Evolutionary conservation across 306 rosid genomes (phyloP), one percentile per base, ranked within the genome.

Genomic region (Rosa chinensis): DNA sequence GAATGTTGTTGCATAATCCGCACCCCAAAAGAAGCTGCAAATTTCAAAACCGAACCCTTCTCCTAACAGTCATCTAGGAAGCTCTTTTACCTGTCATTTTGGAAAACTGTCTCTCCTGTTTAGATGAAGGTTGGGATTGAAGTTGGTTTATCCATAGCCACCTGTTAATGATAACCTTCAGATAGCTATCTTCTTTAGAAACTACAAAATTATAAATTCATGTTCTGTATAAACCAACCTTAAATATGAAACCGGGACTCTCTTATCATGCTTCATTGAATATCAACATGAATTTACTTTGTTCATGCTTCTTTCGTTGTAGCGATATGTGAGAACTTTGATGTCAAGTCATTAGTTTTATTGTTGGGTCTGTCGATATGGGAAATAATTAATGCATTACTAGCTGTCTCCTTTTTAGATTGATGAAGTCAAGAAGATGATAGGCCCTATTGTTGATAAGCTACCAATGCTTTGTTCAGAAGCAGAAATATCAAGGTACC

Each of bases 371-470:
- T 32, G 3, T 32, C 37, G 37, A 32, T 32, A 32, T 32, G 37
- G 37, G 37, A 32, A 32, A 32, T 2, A 32, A 32, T 32, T 32
- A 32, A 77, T 71, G 64, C 18, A 49, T 21, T 18, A 39, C 40
- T 11, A 16, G 8, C 23, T 32, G 37, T 69, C 52, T 49, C 40
- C 28, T 70, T 58, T 72, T 77, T 88, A 93, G 93, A 81, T 91
- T 50, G 70, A 67, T 81, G 98, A 93, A 81, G 85, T 87, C 32
- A 85, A 76, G 81, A 86, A 81, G 80, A 76, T 91, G 81, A 75
- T 91, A 39, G 98, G 98, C 82, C 88, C 93, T 74, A 72, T 91
- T 81, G 82, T 78, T 8, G 89, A 85, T 17, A 87, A 85, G 90
- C 83, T 87, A 79, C 88, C 97, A 45, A 45, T 37, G 47, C 48